Percentiles rank a stretch among this genome's conserved stretches.
These are phyloP conservation scores for Phaffomyces antillensis DNA, from an alignment of 805 yeast genomes.

Conservation along the genomic window DNA sequence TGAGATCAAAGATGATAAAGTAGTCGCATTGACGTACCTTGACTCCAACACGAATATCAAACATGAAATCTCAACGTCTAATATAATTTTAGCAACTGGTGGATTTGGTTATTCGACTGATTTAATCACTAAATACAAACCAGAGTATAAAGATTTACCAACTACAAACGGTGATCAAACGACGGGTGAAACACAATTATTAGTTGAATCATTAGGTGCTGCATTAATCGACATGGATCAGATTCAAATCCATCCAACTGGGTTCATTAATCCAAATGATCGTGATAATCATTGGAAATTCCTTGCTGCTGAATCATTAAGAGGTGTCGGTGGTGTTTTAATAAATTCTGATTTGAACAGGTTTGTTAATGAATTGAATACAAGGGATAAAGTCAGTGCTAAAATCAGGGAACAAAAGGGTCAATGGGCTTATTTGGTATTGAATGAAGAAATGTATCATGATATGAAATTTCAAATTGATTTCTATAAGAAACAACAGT, in stretches of 20 bases:
- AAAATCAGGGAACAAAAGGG: conserved; percentile 30
- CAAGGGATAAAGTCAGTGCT: conserved; percentile 46
- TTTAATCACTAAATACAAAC: conserved; percentile 36
- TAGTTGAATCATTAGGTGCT: conserved; percentile 42
- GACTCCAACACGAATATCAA: conserved; percentile 16
- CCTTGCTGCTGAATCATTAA: conserved; percentile 51
- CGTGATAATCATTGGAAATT: conserved; percentile 40
- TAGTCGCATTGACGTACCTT: conserved; percentile 37
- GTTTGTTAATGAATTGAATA: conserved; percentile 46
- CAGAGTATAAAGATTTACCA: conserved; percentile 39
- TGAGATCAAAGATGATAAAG: conserved; percentile 23
- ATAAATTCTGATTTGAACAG: conserved; percentile 36
- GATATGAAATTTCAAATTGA: conserved; percentile 43
- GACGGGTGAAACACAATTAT: conserved; percentile 50
- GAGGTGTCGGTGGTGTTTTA: conserved; percentile 55
- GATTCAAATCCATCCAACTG: conserved; percentile 58
- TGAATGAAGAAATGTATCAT: conserved; percentile 38
- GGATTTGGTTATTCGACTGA: conserved; percentile 41
- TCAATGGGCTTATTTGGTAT: conserved; percentile 27
- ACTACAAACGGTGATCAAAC: conserved; percentile 52
- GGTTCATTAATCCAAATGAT: conserved; percentile 41
- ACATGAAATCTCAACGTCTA: background rate
- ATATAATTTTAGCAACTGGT: conserved; percentile 50
- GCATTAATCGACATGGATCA: conserved; percentile 50
- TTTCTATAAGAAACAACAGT: conserved; percentile 38